phyloP scores from a whole-genome alignment of 2,329 filamentous ascomycete genomes.

The Colletotrichum acutatum region DNA sequence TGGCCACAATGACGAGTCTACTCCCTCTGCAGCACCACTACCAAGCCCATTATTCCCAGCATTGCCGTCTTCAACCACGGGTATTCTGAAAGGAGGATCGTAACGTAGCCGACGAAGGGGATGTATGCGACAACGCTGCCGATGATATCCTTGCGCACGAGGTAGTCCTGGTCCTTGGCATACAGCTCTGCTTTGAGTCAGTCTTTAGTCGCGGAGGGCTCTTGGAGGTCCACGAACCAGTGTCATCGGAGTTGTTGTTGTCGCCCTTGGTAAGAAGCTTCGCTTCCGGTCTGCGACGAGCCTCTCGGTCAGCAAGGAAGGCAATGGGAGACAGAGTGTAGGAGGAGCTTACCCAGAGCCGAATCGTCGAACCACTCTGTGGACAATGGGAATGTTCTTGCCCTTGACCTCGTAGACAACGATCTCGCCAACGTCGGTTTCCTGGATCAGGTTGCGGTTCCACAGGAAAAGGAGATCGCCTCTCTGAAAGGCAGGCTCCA shows the following conservation, averaged over 20 bases:
- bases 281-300: constrained; percentile 58
- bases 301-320: not conserved
- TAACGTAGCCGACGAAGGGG: constrained; percentile 96
- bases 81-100: constrained; percentile 93
- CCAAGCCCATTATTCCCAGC: constrained; percentile 92
- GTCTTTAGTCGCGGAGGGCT: not conserved
- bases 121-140: constrained; percentile 93
- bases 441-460: constrained; percentile 73
- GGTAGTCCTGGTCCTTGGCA: constrained; percentile 85
- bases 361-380: constrained; percentile 85
- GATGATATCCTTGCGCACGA: constrained; percentile 89
- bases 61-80: constrained; percentile 97
- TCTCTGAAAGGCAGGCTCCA: constrained; percentile 86
- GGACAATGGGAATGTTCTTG: constrained; percentile 98
- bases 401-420: constrained; percentile 83
- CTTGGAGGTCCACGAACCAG: not conserved
- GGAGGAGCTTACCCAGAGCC: constrained; percentile 61
- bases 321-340: not conserved
- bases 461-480: constrained; percentile 82
- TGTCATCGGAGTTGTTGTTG: constrained; percentile 92
- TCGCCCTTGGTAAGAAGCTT: constrained; percentile 95
- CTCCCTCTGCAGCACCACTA: constrained; percentile 93
- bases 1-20: constrained; percentile 49
- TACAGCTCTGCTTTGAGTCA: constrained; percentile 57
- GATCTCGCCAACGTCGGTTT: constrained; percentile 67